Conservation (phyloP, 1,284 basidiomycete genomes). For the Fomitopsis betulina region DNA sequence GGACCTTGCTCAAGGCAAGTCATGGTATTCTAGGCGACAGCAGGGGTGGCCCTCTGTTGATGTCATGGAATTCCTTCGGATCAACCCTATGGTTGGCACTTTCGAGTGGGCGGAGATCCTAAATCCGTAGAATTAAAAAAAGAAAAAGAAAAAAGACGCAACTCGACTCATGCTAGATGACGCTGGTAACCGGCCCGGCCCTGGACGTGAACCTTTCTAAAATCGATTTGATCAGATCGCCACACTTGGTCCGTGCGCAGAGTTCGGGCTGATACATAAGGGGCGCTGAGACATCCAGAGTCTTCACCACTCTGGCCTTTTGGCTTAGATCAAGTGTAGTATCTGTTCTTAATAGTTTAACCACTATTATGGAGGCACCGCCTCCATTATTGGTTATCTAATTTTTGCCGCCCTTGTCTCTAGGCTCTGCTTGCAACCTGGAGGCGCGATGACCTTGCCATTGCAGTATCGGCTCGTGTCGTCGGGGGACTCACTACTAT, state of each 20-base stretch:
- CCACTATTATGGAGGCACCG: conserved; percentile 54
- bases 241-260: conserved; percentile 21
- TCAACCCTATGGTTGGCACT: no score
- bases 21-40: no score
- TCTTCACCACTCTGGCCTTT: conserved; percentile 84
- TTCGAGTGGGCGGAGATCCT: no score
- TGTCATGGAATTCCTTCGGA: no score
- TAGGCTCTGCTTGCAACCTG: conserved; percentile 18
- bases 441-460: conserved; percentile 20
- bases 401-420: conserved; percentile 19
- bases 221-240: no score
- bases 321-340: conserved; percentile 97
- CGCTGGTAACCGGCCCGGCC: no score
- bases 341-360: conserved; percentile 87
- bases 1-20: no score
- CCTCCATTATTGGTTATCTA: conserved; percentile 19
- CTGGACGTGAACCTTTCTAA: no score
- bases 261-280: conserved; percentile 9
- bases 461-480: conserved; percentile 19
- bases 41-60: no score
- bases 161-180: no score
- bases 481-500: conserved; percentile 11
- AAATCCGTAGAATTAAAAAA: no score
- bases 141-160: no score
- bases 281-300: neutral